Base-by-base conservation (phyloP, 108 stramenopile genomes). In the Nannochloropsis granulata region DNA sequence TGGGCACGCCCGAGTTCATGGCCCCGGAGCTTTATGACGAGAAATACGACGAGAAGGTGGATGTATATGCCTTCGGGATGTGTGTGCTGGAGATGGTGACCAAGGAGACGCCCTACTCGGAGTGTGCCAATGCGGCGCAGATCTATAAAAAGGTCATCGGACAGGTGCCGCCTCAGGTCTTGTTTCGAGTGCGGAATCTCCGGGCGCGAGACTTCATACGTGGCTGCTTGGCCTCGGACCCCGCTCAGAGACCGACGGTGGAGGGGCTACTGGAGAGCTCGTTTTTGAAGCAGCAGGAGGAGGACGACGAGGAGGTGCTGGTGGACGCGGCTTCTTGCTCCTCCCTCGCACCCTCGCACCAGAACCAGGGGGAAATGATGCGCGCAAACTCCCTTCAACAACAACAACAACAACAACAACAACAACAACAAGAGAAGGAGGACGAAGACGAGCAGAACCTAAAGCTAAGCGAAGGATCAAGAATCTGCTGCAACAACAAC, bases 1-100 rank as follows among this genome's bases (percentile, higher is more conserved):
- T 97, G 10, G 98, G 98, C 43, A 99, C 98, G 80, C 98, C 98
- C 12, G 97, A 98, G 90, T 99, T 97, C 89, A 99, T 99, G 98
- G 97, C 98, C 26, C 98, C 98, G 12, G 98, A 98, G 85, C 93
- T 97, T 45, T 98, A 98, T 85, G 97, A 99, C 79, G 97, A 98
- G 88, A 86, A 78, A 24, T 98, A 98, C 90, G 94, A 97, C 83
- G 96, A 97, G 84, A 98, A 98, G 90, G 90, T 99, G 19, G 98
- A 99, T 89, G 95, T 99, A 71, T 99, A 97, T 84, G 96, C 98
- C 10, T 97, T 99, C 91, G 98, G 98, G 79, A 98, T 99, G 97
- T 94, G 94, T 85, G 90, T 96, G 71, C 91, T 99, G 78, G 97
- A 99, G 91, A 98, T 99, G 90, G 93, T 97, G 82, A 97, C 98